A percentile compares a stretch with the other conserved stretches of the same genome.
phyloP scores from a whole-genome alignment of 345 rosid genomes.

The Heritiera littoralis region DNA sequence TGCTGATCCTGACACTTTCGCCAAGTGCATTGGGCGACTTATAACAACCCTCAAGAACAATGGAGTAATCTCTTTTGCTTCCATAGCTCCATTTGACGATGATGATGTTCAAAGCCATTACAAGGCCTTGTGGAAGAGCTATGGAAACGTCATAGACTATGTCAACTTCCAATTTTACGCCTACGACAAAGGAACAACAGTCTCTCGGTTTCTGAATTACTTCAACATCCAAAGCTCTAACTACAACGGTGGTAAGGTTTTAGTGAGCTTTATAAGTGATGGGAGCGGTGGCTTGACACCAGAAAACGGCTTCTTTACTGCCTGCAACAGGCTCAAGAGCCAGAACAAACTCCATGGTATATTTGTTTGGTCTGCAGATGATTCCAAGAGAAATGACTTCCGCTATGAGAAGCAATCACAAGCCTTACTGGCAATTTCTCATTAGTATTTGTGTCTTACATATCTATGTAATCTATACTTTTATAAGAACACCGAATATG shows the following conservation, averaged over 20 bases:
- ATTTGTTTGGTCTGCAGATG: slow-evolving; percentile 50
- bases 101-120: slow-evolving; percentile 44
- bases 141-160: slow-evolving; percentile 39
- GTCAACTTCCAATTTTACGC: slow-evolving; percentile 57
- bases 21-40: slow-evolving; percentile 43
- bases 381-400: slow-evolving; percentile 31
- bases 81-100: slow-evolving; percentile 48
- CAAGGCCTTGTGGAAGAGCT: slow-evolving; percentile 46
- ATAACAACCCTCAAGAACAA: slow-evolving; percentile 34
- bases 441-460: slow-evolving; percentile 20
- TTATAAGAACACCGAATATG: neutral
- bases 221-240: slow-evolving; percentile 39
- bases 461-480: neutral
- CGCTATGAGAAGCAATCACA: slow-evolving; percentile 44
- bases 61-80: slow-evolving; percentile 35
- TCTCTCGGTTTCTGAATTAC: slow-evolving; percentile 36
- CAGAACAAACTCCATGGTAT: slow-evolving; percentile 39
- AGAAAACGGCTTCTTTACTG: slow-evolving; percentile 37
- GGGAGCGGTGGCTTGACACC: slow-evolving; percentile 45
- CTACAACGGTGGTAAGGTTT: slow-evolving; percentile 34
- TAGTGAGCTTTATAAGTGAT: slow-evolving; percentile 32
- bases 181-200: slow-evolving; percentile 28
- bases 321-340: slow-evolving; percentile 37
- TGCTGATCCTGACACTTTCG: slow-evolving; percentile 36
- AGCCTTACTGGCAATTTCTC: slow-evolving; percentile 32